These are phyloP conservation scores for Alternaria sp. DNA, from an alignment of 2,329 filamentous ascomycete genomes.

Conservation along the genomic window DNA sequence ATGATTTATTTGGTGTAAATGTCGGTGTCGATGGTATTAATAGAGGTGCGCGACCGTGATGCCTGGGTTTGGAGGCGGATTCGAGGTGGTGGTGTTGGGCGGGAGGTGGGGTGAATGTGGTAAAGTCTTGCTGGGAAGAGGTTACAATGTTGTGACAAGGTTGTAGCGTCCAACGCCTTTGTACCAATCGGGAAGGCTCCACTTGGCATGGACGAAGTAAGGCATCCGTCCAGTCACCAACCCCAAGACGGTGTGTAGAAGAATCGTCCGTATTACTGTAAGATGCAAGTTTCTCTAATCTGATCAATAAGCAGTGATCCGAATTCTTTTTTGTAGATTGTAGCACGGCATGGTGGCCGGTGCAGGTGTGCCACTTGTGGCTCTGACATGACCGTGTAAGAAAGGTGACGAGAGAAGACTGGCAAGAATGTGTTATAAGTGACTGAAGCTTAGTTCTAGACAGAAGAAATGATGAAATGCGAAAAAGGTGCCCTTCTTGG, in stretches of 20 bases:
- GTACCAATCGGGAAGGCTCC: conserved; percentile 38
- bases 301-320: neutral
- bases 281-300: conserved; percentile 12
- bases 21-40: conserved; percentile 37
- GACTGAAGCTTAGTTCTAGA: neutral
- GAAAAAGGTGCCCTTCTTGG: neutral
- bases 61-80: conserved; percentile 32
- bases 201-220: conserved; percentile 28
- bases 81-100: conserved; percentile 44
- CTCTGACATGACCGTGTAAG: neutral
- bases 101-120: conserved; percentile 47
- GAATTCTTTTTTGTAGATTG: neutral
- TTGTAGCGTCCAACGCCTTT: conserved; percentile 37
- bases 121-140: conserved; percentile 43
- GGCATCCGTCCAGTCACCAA: conserved; percentile 18
- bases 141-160: conserved; percentile 38
- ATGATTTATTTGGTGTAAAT: conserved; percentile 32
- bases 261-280: conserved; percentile 26
- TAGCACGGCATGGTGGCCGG: conserved; percentile 5
- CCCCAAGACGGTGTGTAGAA: conserved; percentile 29
- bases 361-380: neutral
- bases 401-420: neutral
- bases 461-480: neutral
- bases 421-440: neutral
- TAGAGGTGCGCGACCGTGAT: conserved; percentile 47